A percentile compares a stretch with the other conserved stretches of the same genome.
Conservation (phyloP, 306 rosid genomes). For the Castanopsis chinensis region DNA sequence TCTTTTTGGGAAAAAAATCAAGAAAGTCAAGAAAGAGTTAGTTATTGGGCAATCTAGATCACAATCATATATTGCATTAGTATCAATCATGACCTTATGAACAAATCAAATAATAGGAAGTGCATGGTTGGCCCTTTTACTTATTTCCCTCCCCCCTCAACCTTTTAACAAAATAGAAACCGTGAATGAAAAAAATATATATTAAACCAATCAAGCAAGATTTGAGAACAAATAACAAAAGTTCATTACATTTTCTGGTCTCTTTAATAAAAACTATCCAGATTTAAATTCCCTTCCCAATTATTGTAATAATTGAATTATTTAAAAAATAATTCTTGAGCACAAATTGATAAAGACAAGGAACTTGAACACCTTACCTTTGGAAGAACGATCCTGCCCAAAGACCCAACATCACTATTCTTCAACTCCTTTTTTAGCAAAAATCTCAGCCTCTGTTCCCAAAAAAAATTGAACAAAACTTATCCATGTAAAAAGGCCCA, state of each 20-base stretch:
- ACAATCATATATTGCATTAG: neutral
- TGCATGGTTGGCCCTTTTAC: constrained; percentile 9
- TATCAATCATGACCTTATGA: neutral
- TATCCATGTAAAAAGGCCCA: neutral
- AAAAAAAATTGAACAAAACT: neutral
- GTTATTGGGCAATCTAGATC: constrained; percentile 23
- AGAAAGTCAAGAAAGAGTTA: constrained; percentile 16
- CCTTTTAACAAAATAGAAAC: neutral
- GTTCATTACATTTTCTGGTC: too few species aligned
- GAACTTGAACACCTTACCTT: constrained; percentile 57
- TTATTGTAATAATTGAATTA: too few species aligned
- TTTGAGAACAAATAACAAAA: too few species aligned
- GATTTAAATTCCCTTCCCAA: too few species aligned
- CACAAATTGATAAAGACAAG: neutral
- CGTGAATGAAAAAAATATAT: neutral
- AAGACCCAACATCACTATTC: constrained; percentile 49
- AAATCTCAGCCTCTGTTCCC: constrained; percentile 31
- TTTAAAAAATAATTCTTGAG: too few species aligned
- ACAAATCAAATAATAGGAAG: constrained; percentile 5
- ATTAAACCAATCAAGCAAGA: neutral
- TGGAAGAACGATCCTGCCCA: constrained; percentile 68
- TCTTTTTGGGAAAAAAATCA: constrained; percentile 11
- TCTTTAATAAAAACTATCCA: too few species aligned
- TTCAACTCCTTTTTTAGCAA: constrained; percentile 47
- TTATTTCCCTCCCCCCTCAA: neutral